Evolutionary conservation across 148 eudicot species (phyloP), one percentile per base, ranked within the genome.

Genomic region (Pouteria glomerata): DNA sequence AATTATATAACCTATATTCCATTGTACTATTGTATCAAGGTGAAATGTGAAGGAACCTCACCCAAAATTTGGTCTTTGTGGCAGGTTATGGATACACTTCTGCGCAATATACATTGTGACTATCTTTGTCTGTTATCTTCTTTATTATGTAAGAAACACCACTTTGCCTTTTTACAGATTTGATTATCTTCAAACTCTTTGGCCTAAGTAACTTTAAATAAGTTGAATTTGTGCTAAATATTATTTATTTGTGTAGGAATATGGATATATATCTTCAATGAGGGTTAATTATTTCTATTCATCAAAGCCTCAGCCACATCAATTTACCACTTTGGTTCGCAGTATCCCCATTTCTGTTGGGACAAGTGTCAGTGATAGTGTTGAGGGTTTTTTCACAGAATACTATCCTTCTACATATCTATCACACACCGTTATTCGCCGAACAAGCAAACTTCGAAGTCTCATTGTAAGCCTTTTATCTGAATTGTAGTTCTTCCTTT

Each of bases 321-420:
- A 89, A 42, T 94, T 94, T 70, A 91, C 98, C 57, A 69, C 89
- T 69, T 77, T 94, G 72, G 97, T 94, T 74, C 92, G 96, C 30
- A 87, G 91, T 69, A 82, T 94, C 74, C 98, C 98, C 53, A 80
- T 58, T 11, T 70, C 86, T 21, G 74, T 79, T 57, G 93, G 82
- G 47, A 81, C 71, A 62, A 86, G 90, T 77, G 77, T 86, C 73
- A 80, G 86, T 68, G 93, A 89, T 48, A 86, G 71, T 68, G 92
- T 94, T 42, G 90, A 89, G 35, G 66, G 66, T 21, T 94, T 94
- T 74, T 94, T 94, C 78, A 78, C 69, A 8, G 87, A 89, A 74
- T 85, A 75, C 80, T 85, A 94, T 85, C 87, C 96, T 70, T 82
- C 88, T 21, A 80, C 95, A 12, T 94, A 94, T 85, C 82, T 89